These are phyloP conservation scores for Boletus mariae DNA, from an alignment of 1,284 basidiomycete species.

Conservation along the genomic window DNA sequence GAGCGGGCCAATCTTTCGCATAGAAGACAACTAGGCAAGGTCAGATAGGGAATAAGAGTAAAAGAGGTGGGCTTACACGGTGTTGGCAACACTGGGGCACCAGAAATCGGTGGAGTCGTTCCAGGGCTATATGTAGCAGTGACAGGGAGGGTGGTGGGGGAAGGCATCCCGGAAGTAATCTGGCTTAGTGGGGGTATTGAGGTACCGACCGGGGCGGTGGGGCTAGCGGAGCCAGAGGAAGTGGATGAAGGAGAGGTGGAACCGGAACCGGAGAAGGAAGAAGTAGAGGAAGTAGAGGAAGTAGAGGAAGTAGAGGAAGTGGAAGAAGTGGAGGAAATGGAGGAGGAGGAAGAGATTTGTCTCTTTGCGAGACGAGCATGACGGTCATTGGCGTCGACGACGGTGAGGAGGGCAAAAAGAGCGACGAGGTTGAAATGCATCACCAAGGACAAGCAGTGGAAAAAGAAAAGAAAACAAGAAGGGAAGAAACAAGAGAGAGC, in stretches of 20 bases:
- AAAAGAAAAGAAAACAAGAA: not conserved
- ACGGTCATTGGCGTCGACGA: constrained; percentile 33
- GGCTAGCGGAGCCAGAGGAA: constrained; percentile 17
- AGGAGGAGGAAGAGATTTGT: constrained; percentile 19
- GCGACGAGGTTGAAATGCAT: constrained; percentile 46
- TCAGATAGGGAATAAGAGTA: constrained; percentile 3
- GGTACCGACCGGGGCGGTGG: constrained; percentile 31
- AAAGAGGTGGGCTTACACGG: constrained; percentile 45
- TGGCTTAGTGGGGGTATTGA: constrained; percentile 52
- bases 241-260: constrained; percentile 17
- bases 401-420: constrained; percentile 41
- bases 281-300: constrained; percentile 14
- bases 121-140: constrained; percentile 56
- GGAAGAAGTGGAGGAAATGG: constrained; percentile 8
- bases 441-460: constrained; percentile 19
- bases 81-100: constrained; percentile 62
- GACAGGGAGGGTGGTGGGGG: constrained; percentile 48
- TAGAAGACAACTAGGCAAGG: constrained; percentile 46
- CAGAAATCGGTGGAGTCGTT: constrained; percentile 54
- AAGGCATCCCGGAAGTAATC: constrained; percentile 67
- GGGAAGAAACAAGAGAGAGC: no score
- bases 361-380: constrained; percentile 29
- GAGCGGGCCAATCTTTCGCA: constrained; percentile 56
- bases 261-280: no score
- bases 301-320: constrained; percentile 24